Percentiles rank a stretch among this genome's conserved stretches.
Evolutionary conservation across 495 filamentous ascomycete species (phyloP).

Genomic region (Neurospora cerealis): DNA sequence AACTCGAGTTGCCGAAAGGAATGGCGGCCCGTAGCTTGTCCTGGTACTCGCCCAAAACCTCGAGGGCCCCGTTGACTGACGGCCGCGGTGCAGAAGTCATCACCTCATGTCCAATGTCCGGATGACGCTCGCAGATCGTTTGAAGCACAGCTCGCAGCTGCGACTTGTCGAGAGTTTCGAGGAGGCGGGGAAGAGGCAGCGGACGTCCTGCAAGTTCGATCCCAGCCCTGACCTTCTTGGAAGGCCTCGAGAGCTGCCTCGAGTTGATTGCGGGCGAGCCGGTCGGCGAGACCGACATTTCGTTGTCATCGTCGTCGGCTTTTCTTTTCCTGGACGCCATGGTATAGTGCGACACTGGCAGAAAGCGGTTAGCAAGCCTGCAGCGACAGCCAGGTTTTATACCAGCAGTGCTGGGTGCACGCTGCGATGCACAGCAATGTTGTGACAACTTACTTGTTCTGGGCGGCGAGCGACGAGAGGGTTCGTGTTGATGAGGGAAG

Average conservation of each 20-base stretch:
- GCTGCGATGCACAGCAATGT: constrained; percentile 5
- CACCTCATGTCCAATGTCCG: constrained; percentile 70
- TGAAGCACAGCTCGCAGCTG: constrained; percentile 75
- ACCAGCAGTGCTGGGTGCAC: background rate
- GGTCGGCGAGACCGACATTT: constrained; percentile 79
- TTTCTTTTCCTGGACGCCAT: constrained; percentile 67
- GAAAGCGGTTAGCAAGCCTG: constrained; percentile 14
- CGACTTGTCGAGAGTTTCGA: constrained; percentile 81
- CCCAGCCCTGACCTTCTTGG: constrained; percentile 45
- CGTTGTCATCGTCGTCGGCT: constrained; percentile 76
- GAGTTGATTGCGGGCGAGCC: constrained; percentile 64
- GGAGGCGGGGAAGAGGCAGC: constrained; percentile 67
- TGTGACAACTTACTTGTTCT: constrained; percentile 50
- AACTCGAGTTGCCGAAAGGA: constrained; percentile 73
- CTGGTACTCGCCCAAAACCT: constrained; percentile 75
- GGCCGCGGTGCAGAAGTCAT: constrained; percentile 78
- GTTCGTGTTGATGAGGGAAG: constrained; percentile 69
- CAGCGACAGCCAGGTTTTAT: background rate
- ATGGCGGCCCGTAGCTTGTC: constrained; percentile 66
- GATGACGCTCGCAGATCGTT: constrained; percentile 81
- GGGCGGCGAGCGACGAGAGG: constrained; percentile 58
- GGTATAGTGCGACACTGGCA: constrained; percentile 46
- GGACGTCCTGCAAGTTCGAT: constrained; percentile 69
- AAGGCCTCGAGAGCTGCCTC: constrained; percentile 51
- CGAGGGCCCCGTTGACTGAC: constrained; percentile 65